phyloP scores from a whole-genome alignment of 1,139 yeast species.

The Taphrina pruni region DNA sequence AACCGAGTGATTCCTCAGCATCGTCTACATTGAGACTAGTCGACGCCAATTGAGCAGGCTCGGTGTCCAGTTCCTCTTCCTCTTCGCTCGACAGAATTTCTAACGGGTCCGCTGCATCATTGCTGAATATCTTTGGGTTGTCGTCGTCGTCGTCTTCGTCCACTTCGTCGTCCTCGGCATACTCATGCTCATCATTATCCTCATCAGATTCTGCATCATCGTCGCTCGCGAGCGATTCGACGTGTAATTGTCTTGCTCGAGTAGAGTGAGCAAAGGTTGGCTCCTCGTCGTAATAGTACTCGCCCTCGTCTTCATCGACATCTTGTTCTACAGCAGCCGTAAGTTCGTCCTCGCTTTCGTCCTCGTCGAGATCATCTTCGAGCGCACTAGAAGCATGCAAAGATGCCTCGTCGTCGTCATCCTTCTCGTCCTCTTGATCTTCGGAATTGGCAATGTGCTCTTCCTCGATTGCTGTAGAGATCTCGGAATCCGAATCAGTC shows the following conservation, averaged over 20 bases:
- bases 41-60: not conserved
- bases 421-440: not conserved
- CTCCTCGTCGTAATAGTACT: conserved; percentile 6
- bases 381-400: not conserved
- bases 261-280: conserved; percentile 8
- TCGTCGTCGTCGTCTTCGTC: not conserved
- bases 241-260: not conserved
- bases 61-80: conserved; percentile 8
- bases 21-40: not conserved
- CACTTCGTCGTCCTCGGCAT: conserved; percentile 12
- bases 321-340: not conserved
- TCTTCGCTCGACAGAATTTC: conserved; percentile 19
- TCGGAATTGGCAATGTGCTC: not conserved
- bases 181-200: conserved; percentile 9
- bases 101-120: not conserved
- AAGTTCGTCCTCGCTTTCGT: conserved; percentile 1
- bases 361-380: not conserved
- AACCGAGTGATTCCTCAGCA: not conserved
- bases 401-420: not conserved
- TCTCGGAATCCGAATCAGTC: not conserved
- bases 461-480: not conserved
- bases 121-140: conserved; percentile 10
- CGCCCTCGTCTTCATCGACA: conserved; percentile 1
- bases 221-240: not conserved
- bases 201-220: not conserved